phyloP scores from a whole-genome alignment of 805 yeast genomes.

The Schizosaccharomyces pombe region DNA sequence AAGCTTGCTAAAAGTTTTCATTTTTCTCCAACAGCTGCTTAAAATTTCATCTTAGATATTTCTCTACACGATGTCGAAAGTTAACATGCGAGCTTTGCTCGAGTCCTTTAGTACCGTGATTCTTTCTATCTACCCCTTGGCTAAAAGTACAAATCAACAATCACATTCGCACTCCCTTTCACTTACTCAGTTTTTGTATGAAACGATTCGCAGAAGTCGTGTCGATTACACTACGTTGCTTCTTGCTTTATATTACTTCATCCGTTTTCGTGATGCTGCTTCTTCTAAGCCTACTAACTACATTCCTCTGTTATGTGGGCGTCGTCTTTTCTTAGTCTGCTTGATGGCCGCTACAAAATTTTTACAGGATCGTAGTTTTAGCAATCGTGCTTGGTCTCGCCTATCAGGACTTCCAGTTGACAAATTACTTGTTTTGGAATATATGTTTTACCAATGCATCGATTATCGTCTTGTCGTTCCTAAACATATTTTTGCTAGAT shows the following conservation, averaged over 20 bases:
- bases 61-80: not conserved
- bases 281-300: slow-evolving; percentile 4
- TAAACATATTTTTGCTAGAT: not conserved
- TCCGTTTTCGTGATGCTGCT: slow-evolving; percentile 19
- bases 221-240: slow-evolving; percentile 40
- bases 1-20: too few species aligned
- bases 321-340: slow-evolving; percentile 42
- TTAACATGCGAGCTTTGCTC: not conserved
- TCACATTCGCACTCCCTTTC: slow-evolving; percentile 11
- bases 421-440: not conserved
- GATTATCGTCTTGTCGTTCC: not conserved
- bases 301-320: slow-evolving; percentile 23
- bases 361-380: slow-evolving; percentile 46
- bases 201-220: slow-evolving; percentile 25
- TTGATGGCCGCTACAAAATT: slow-evolving; percentile 52
- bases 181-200: slow-evolving; percentile 18
- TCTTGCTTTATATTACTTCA: slow-evolving; percentile 41
- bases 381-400: slow-evolving; percentile 48
- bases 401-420: slow-evolving; percentile 36
- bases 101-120: not conserved
- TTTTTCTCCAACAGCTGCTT: not conserved
- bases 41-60: not conserved
- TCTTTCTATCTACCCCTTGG: not conserved
- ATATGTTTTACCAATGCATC: not conserved
- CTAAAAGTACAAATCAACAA: slow-evolving; percentile 6